Base-by-base conservation (phyloP, 2,329 filamentous ascomycete species). In the Cryphonectria naterciae region DNA sequence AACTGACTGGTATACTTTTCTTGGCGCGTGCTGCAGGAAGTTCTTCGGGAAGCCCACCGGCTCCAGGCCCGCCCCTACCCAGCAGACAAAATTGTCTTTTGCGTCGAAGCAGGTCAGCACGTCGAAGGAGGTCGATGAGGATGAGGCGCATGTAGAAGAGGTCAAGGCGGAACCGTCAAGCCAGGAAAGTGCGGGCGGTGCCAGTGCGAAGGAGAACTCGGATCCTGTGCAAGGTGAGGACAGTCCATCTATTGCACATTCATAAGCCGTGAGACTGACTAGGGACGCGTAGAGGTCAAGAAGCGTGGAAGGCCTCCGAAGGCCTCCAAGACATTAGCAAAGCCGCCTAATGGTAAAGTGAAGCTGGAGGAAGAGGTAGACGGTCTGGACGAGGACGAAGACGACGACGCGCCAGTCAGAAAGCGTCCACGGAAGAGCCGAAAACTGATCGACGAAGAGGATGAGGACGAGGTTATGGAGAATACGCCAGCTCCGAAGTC, bases 61-160 rank as follows among this genome's bases (percentile, higher is more conserved):
- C 66, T 80, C 86, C 6, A 87, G 86, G 75, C 81, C 87, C 0
- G 83, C 87, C 49, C 88, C 89, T 17, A 86, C 87, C 52, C 92
- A 94, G 79, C 94, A 97, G 80, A 91, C 93, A 1, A 96, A 91
- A 75, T 83, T 97, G 54, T 87, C 92, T 0, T 97, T 97, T 77
- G 89, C 90, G 49, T 90, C 89, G 65, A 89, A 88, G 77, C 65
- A 84, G 2, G 52, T 76, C 13, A 77, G 80, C 72, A 83, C 82
- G 75, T 74, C 79, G 28, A 78, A 80, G 73, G 82, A 81, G 75
- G 73, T 78, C 63, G 79, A 68, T 28, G 76, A 70, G 17, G 63
- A 72, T 13, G 69, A 54, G 54, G 73, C 63, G 46, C 54, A 65
- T n/a, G 71, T 46, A 8, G 72, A 71, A 74, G 76, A 56, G 76